phyloP scores from a whole-genome alignment of 2,329 filamentous ascomycete genomes.

The Orbilia oligospora region DNA sequence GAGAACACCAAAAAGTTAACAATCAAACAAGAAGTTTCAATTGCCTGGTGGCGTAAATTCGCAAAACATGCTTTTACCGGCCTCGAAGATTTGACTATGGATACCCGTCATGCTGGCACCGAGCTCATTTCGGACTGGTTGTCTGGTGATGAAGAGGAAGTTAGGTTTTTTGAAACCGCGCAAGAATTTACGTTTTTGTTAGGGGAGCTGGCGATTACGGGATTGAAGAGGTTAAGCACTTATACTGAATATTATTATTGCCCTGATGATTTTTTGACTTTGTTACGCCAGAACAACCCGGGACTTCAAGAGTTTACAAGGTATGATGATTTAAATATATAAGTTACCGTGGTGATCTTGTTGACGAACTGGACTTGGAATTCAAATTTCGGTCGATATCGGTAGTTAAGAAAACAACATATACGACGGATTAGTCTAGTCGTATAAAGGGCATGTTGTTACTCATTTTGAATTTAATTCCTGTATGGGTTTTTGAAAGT shows the following conservation, averaged over 20 bases:
- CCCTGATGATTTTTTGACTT: neutral
- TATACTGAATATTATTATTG: neutral
- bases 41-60: constrained; percentile 16
- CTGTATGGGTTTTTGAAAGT: too few relatives aligned
- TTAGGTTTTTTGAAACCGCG: neutral
- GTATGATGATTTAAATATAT: neutral
- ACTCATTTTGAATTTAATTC: too few relatives aligned
- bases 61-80: neutral
- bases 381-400: too few relatives aligned
- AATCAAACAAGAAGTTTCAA: constrained; percentile 7
- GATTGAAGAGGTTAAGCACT: neutral
- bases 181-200: constrained; percentile 2
- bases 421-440: too few relatives aligned
- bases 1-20: neutral
- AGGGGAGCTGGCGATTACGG: neutral
- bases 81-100: neutral
- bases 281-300: neutral
- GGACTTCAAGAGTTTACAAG: neutral
- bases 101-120: neutral
- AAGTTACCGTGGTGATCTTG: neutral
- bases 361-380: too few relatives aligned
- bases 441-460: too few relatives aligned
- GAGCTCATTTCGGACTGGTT: neutral
- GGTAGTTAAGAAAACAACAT: too few relatives aligned
- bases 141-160: constrained; percentile 1